Base-by-base conservation (phyloP, 495 filamentous ascomycete species). In the Penicillium parvum region DNA sequence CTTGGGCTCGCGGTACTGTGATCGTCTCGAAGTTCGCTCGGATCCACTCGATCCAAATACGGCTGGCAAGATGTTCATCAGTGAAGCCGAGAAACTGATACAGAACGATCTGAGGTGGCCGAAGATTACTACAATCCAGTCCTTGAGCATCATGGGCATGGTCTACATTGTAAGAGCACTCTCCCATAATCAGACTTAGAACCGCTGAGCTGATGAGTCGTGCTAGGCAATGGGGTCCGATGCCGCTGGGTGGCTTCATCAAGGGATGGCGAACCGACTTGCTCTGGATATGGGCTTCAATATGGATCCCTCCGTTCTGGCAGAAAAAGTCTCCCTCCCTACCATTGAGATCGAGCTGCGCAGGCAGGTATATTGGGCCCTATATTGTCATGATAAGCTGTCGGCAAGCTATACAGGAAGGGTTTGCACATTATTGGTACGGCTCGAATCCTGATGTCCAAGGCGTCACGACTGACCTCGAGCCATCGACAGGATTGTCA, bases 71-170 rank as follows among this genome's bases (percentile, higher is more conserved):
- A 73, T 82, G 47, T 91, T 91, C 59, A 86, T 88, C 50, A 73
- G 71, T 20, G 81, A 84, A 53, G 79, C 81, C 16, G 69, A 80
- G 43, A 64, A 68, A 17, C 62, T 90, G 5, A 68, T 87, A 7
- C 50, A 49, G 8, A 60, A 79, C 32, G 64, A 76, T 21, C 66
- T 86, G 41, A 73, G 79, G 16, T 74, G 77, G 55, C 75, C 69
- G 0, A 65, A 51, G 3, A 62, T 91, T 15, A 91, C 87, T 5
- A 88, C 84, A 3, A 81, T 90, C 27, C 88, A 91, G 60, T 85
- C 86, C 0, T 60, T 91, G 17, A 79, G 82, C 4, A 73, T 94
- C 43, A 85, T 94, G 84, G 61, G 64, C 7, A 49, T 53, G 37
- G 45, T 50, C 8, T 64, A 64, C 16, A 52, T 61, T 5, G 57